Evolutionary conservation across 2,329 filamentous ascomycete species (phyloP), one percentile per base, ranked within the genome.

Genomic region (Mollisiaceae sp.): DNA sequence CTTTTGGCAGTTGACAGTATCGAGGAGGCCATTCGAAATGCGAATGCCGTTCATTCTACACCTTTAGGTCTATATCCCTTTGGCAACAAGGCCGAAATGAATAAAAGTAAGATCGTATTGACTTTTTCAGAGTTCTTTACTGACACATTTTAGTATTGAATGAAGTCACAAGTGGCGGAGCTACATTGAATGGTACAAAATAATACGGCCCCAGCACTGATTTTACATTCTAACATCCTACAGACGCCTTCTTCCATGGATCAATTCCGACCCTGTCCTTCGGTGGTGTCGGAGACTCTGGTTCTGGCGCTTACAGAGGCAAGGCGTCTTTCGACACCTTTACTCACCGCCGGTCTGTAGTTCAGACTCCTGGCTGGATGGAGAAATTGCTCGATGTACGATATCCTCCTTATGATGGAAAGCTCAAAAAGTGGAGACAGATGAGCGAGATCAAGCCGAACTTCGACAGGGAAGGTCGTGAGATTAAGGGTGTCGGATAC

Each of bases 41-140:
- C 92, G 67, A 94, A 96, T 77, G 81, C 86, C 62, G 86, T 97
- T 58, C 89, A 97, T 78, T 85, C 89, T 60, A 97, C 94, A 0
- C 94, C 95, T 0, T 82, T 99, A 47, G 89, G 90, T 11, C 82
- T 97, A 54, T 97, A 93, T 77, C 86, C 91, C 6, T 98, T 98
- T 78, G 94, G 94, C 62, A 90, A 84, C 68, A 91, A 93, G 73
- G 82, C 82, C 2, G 94, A 97, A 76, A 91, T 90, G 55, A 83
- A 91, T 36, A 90, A 90, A 76, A 82, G 91, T 92, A 81, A 73
- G 83, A 32, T 32, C 9, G n/a, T 8, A 54, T 32, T 12, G 18
- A 75, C 39, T 38, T 27, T 15, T 20, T 35, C 24, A 52, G 3
- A 32, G 36, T 27, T 15, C 9, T 35, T 39, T 39, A 60, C 66